Evolutionary conservation across 306 rosid species (phyloP).

Genomic region (Leucaena leucocephala): DNA sequence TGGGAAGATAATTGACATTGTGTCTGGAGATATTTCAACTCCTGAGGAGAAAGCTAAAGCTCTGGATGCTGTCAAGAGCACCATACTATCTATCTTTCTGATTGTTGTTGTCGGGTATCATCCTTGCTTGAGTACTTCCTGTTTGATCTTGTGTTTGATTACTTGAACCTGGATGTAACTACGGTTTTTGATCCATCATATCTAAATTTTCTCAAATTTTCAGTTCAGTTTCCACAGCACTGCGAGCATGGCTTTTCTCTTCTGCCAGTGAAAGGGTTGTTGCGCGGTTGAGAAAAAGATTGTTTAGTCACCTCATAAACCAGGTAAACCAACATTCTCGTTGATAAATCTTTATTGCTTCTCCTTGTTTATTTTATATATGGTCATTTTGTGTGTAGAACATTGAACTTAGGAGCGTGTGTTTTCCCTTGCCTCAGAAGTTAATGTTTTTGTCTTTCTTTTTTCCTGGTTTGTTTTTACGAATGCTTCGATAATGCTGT

Average conservation of each 20-base stretch:
- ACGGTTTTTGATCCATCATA: slow-evolving; percentile 25
- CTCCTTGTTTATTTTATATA: slow-evolving; percentile 19
- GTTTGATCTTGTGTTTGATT: slow-evolving; percentile 22
- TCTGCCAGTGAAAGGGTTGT: slow-evolving; percentile 86
- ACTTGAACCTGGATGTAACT: slow-evolving; percentile 17
- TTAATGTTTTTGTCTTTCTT: background rate
- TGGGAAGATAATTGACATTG: slow-evolving; percentile 78
- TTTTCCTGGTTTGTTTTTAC: background rate
- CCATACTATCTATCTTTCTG: slow-evolving; percentile 60
- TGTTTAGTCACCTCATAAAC: slow-evolving; percentile 70
- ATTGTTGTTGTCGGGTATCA: slow-evolving; percentile 68
- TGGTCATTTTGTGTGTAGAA: slow-evolving; percentile 11
- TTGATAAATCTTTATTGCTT: slow-evolving; percentile 14
- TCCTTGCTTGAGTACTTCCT: slow-evolving; percentile 28
- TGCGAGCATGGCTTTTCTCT: slow-evolving; percentile 82
- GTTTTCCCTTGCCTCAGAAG: slow-evolving; percentile 7
- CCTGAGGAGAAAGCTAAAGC: slow-evolving; percentile 60
- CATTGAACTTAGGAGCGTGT: background rate
- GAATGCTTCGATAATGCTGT: slow-evolving; percentile 17
- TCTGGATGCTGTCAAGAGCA: slow-evolving; percentile 61
- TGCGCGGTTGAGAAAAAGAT: slow-evolving; percentile 69
- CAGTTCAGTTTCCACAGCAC: slow-evolving; percentile 75
- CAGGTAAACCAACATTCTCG: slow-evolving; percentile 51
- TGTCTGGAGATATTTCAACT: slow-evolving; percentile 56
- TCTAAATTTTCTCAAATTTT: slow-evolving; percentile 38